Conservation (phyloP, 225 moss, liverwort and hornwort genomes). For the Sphagnum tenellum region DNA sequence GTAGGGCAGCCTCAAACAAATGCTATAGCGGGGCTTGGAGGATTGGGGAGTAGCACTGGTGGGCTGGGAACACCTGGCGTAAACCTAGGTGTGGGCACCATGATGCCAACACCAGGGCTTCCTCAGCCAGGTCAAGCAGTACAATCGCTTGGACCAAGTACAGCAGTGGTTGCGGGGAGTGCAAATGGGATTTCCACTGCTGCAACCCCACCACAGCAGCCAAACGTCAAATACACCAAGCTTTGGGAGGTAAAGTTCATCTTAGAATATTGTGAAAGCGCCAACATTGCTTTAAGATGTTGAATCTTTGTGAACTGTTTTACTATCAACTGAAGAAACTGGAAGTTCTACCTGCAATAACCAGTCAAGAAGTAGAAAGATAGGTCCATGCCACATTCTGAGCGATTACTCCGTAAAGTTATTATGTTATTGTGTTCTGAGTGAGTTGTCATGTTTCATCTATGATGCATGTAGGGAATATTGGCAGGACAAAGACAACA, state of each 20-base stretch:
- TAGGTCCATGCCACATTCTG: too few species aligned
- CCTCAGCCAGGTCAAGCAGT: constrained; percentile 55
- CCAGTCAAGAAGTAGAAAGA: too few species aligned
- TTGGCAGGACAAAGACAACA: constrained; percentile 89
- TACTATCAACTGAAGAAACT: too few species aligned
- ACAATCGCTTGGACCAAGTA: constrained; percentile 36
- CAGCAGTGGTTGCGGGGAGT: constrained; percentile 16
- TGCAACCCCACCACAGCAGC: constrained; percentile 57
- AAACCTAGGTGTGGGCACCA: constrained; percentile 44
- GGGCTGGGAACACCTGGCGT: constrained; percentile 38
- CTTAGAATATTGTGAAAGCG: too few species aligned
- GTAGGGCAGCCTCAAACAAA: constrained; percentile 47
- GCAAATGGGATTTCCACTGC: constrained; percentile 22
- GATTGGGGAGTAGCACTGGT: constrained; percentile 27
- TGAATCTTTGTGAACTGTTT: too few species aligned
- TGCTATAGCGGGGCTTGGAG: constrained; percentile 27
- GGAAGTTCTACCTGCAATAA: too few species aligned
- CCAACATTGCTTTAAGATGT: too few species aligned
- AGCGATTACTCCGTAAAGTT: too few species aligned
- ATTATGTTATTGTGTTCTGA: too few species aligned
- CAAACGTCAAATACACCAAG: constrained; percentile 60
- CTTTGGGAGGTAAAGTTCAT: constrained; percentile 68
- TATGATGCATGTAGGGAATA: constrained; percentile 40
- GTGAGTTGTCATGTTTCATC: too few species aligned
- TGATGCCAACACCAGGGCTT: constrained; percentile 59